Percentiles rank a stretch among this genome's conserved stretches.
phyloP scores from a whole-genome alignment of 805 yeast genomes.

The Jamesozyma gamospora region DNA sequence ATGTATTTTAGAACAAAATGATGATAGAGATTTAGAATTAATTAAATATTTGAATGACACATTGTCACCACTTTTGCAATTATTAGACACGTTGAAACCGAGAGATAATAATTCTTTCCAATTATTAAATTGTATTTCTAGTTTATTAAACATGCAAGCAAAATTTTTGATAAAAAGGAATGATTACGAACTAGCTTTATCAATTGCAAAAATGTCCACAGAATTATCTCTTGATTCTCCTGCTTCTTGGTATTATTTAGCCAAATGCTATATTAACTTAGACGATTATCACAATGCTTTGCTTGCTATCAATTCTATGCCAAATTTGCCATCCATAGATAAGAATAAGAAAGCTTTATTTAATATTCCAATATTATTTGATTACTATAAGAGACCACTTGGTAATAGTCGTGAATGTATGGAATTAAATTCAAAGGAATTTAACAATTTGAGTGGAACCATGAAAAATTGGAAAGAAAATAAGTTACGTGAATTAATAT shows the following conservation, averaged over 20 bases:
- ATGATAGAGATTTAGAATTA: slow-evolving; percentile 18
- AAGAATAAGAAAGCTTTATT: slow-evolving; percentile 14
- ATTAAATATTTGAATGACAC: slow-evolving; percentile 14
- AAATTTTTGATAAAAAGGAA: slow-evolving; percentile 17
- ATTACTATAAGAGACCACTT: slow-evolving; percentile 22
- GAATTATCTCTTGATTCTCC: slow-evolving; percentile 25
- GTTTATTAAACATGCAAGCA: slow-evolving; percentile 21
- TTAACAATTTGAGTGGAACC: slow-evolving; percentile 15
- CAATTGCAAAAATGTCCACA: slow-evolving; percentile 19
- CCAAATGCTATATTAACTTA: slow-evolving; percentile 20
- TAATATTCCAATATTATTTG: slow-evolving; percentile 7
- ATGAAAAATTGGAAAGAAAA: slow-evolving; percentile 19
- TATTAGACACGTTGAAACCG: slow-evolving; percentile 11
- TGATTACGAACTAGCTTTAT: slow-evolving; percentile 21
- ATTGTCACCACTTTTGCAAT: slow-evolving; percentile 12
- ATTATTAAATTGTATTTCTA: slow-evolving; percentile 19
- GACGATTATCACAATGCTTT: slow-evolving; percentile 20
- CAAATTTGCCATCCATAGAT: slow-evolving; percentile 20
- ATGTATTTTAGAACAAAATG: slow-evolving; percentile 17
- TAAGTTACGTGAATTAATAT: slow-evolving; percentile 17
- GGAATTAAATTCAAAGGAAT: slow-evolving; percentile 18
- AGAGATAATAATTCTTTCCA: slow-evolving; percentile 15
- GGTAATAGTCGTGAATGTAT: slow-evolving; percentile 10
- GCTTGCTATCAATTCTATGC: slow-evolving; percentile 26
- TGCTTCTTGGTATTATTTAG: slow-evolving; percentile 23